Conservation (phyloP, 306 rosid genomes). For the Malus orientalis region DNA sequence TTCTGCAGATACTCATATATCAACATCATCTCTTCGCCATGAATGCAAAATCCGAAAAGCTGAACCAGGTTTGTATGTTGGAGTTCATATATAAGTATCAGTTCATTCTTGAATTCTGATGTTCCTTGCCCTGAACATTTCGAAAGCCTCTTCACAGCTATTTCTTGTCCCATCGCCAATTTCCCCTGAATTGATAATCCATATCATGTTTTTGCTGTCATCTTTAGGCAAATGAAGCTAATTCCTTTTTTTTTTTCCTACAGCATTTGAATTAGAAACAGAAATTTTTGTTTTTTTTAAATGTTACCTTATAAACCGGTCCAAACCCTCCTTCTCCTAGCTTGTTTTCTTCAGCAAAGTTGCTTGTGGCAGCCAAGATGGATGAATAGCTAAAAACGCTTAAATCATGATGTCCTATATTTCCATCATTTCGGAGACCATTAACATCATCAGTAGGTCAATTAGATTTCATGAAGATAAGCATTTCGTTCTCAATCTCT, state of each 20-base stretch:
- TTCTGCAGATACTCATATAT: constrained; percentile 6
- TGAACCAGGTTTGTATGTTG: neutral
- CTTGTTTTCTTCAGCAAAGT: neutral
- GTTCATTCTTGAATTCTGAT: neutral
- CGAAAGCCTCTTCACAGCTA: constrained; percentile 35
- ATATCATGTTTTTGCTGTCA: neutral
- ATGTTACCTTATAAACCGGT: neutral
- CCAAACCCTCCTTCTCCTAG: constrained; percentile 7
- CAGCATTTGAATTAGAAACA: neutral
- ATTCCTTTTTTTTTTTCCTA: no score
- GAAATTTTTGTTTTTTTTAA: neutral
- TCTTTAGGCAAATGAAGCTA: no score
- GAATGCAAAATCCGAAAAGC: constrained; percentile 3
- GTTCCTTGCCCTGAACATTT: constrained; percentile 3
- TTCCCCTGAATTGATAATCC: constrained; percentile 11
- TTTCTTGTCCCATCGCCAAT: constrained; percentile 5
- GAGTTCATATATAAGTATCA: constrained; percentile 1
- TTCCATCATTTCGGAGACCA: neutral
- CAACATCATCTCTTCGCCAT: constrained; percentile 1
- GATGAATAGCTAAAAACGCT: constrained; percentile 6
- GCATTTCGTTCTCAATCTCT: neutral
- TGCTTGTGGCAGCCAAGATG: neutral
- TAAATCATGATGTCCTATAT: neutral
- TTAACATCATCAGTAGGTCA: neutral
- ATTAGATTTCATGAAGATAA: neutral